phyloP scores from a whole-genome alignment of 164 flowering plant species.

The Vitis amurensis region DNA sequence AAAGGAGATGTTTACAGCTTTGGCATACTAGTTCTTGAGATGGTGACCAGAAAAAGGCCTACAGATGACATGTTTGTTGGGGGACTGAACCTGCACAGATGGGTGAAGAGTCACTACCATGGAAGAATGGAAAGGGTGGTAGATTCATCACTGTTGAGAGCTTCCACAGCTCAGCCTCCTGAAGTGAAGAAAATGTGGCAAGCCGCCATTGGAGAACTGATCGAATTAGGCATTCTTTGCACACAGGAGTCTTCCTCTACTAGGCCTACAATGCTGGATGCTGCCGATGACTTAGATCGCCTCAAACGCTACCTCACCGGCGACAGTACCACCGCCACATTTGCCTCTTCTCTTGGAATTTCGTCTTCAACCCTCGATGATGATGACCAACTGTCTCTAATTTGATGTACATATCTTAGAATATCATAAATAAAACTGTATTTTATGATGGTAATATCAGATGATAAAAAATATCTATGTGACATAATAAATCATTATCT shows the following conservation, averaged over 20 bases:
- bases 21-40: conserved; percentile 58
- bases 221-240: conserved; percentile 47
- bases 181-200: conserved; percentile 42
- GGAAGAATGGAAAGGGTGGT: conserved; percentile 32
- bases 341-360: conserved; percentile 53
- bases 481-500: no score
- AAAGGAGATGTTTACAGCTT: conserved; percentile 66
- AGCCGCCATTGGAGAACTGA: conserved; percentile 38
- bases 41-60: conserved; percentile 55
- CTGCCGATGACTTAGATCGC: conserved; percentile 56
- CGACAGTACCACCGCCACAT: conserved; percentile 45
- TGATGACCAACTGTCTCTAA: conserved; percentile 1
- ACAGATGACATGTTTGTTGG: conserved; percentile 52
- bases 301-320: conserved; percentile 50
- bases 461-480: no score
- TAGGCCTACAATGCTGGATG: conserved; percentile 62
- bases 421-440: no score
- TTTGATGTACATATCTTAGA: no score
- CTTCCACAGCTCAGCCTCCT: conserved; percentile 22
- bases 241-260: conserved; percentile 39
- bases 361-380: conserved; percentile 36
- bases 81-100: conserved; percentile 40
- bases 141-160: conserved; percentile 35
- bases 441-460: no score
- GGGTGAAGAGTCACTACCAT: conserved; percentile 47